Conservation (phyloP, 1,139 yeast genomes). For the Yamadazyma dushanensis region DNA sequence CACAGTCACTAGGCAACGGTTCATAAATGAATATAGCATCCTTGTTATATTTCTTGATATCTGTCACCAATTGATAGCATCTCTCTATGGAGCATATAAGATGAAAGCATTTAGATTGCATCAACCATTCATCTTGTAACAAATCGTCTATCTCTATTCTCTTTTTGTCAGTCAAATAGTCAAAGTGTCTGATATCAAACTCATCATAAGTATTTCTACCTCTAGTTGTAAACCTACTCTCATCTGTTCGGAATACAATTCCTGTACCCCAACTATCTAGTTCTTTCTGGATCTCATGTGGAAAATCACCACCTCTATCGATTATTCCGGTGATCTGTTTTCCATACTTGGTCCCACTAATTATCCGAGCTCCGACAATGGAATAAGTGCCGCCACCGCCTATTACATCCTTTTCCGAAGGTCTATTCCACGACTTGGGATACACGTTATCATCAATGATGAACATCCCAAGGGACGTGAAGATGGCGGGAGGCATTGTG, state of each 20-base stretch:
- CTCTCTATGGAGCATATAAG: slow-evolving; percentile 73
- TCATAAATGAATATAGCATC: slow-evolving; percentile 67
- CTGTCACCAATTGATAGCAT: slow-evolving; percentile 46
- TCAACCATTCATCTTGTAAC: slow-evolving; percentile 31
- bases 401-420: slow-evolving; percentile 53
- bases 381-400: slow-evolving; percentile 95
- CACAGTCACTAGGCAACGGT: slow-evolving; percentile 80
- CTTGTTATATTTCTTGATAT: slow-evolving; percentile 25
- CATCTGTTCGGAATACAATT: slow-evolving; percentile 51
- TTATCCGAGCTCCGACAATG: slow-evolving; percentile 69
- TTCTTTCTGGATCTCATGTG: slow-evolving; percentile 43
- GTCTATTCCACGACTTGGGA: slow-evolving; percentile 38
- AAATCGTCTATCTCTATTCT: slow-evolving; percentile 66
- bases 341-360: slow-evolving; percentile 37
- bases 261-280: slow-evolving; percentile 65
- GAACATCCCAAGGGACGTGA: slow-evolving; percentile 78
- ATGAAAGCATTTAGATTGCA: slow-evolving; percentile 56
- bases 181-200: slow-evolving; percentile 54
- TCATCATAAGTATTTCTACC: slow-evolving; percentile 77
- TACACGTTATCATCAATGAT: slow-evolving; percentile 86
- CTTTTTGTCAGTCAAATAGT: slow-evolving; percentile 55
- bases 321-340: slow-evolving; percentile 61
- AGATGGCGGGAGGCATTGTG: slow-evolving; percentile 5
- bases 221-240: slow-evolving; percentile 63
- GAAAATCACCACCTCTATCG: slow-evolving; percentile 82